Evolutionary conservation across 805 yeast genomes (phyloP).

Genomic region (Aciculoconidium aculeatum): DNA sequence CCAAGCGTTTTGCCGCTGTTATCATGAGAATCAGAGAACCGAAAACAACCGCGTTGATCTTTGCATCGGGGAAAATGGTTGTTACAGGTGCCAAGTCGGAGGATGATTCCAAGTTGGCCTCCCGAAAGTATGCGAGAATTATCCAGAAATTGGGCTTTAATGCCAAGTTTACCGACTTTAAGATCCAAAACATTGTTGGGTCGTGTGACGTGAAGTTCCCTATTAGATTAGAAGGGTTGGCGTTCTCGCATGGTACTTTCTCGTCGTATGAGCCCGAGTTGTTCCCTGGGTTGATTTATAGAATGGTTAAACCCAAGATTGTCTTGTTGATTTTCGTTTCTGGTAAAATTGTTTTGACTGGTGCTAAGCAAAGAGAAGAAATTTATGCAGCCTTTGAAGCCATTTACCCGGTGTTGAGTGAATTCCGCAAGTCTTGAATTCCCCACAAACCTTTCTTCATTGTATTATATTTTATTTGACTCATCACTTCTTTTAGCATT

Average conservation of each 20-base stretch:
- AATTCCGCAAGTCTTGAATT: slow-evolving; percentile 77
- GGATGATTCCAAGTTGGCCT: slow-evolving; percentile 96
- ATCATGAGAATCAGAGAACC: slow-evolving; percentile 99
- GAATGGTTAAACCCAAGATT: slow-evolving; percentile 99
- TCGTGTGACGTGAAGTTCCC: slow-evolving; percentile 99
- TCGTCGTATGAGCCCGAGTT: slow-evolving; percentile 96
- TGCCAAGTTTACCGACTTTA: slow-evolving; percentile 96
- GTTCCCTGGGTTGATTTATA: slow-evolving; percentile 96
- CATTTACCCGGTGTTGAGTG: slow-evolving; percentile 95
- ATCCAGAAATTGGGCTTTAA: slow-evolving; percentile 96
- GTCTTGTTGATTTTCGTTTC: slow-evolving; percentile 93
- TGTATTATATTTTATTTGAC: slow-evolving; percentile 4
- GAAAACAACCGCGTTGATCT: slow-evolving; percentile 93
- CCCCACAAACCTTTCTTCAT: neutral
- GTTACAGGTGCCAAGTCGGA: slow-evolving; percentile 99
- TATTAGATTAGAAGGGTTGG: slow-evolving; percentile 93
- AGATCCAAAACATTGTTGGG: slow-evolving; percentile 96
- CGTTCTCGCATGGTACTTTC: slow-evolving; percentile 98
- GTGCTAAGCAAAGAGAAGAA: slow-evolving; percentile 98
- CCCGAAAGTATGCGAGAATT: slow-evolving; percentile 95
- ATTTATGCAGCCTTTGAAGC: slow-evolving; percentile 98
- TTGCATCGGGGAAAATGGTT: slow-evolving; percentile 99
- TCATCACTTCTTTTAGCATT: slow-evolving; percentile 2
- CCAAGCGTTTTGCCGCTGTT: slow-evolving; percentile 98
- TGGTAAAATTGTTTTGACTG: slow-evolving; percentile 95